Conservation (phyloP, 495 filamentous ascomycete species). For the Apodospora peruviana region DNA sequence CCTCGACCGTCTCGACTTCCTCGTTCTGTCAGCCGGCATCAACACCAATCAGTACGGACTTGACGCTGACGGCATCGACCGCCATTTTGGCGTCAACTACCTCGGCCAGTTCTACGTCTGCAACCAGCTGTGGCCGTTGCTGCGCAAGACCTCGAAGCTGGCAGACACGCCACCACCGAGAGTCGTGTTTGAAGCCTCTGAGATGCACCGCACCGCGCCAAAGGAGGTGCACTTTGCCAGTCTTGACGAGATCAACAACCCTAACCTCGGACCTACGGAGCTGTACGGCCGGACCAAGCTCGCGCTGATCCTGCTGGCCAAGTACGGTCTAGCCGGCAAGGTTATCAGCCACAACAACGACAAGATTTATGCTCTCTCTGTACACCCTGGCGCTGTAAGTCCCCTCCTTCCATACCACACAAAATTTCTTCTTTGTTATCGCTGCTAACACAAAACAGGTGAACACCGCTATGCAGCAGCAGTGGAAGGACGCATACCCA, state of each 20-base stretch:
- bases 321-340: conserved; percentile 34
- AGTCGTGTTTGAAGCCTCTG: conserved; percentile 49
- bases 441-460: conserved; percentile 19
- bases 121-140: conserved; percentile 38
- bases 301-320: conserved; percentile 47
- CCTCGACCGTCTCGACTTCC: conserved; percentile 35
- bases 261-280: conserved; percentile 43
- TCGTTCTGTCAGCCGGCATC: conserved; percentile 47
- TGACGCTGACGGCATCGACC: conserved; percentile 40
- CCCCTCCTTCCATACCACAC: neutral
- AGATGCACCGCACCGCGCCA: conserved; percentile 46
- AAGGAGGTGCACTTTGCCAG: conserved; percentile 39
- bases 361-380: conserved; percentile 33
- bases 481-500: conserved; percentile 45
- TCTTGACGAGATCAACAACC: conserved; percentile 49
- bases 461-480: conserved; percentile 41
- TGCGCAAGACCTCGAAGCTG: conserved; percentile 30
- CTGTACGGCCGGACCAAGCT: conserved; percentile 53
- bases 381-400: conserved; percentile 39
- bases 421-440: neutral
- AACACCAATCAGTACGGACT: conserved; percentile 38
- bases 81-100: conserved; percentile 48
- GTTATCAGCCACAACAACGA: conserved; percentile 40
- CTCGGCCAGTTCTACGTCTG: conserved; percentile 42
- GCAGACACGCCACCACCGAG: conserved; percentile 26